phyloP scores from a whole-genome alignment of 78 protist genomes.

The Ministeria vibrans region DNA sequence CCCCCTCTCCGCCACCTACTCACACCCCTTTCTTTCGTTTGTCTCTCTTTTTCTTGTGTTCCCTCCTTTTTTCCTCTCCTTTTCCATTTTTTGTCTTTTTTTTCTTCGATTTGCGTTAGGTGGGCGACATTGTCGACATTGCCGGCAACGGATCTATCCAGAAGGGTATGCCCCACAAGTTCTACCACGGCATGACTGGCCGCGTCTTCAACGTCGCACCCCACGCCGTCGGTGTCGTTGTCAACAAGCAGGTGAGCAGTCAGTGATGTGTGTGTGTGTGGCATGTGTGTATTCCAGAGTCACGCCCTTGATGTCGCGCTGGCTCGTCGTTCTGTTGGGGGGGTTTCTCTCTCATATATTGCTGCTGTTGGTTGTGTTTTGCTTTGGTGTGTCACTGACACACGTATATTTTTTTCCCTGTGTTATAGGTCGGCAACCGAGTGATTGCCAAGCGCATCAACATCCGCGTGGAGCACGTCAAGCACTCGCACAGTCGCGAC shows the following conservation, averaged over 20 bases:
- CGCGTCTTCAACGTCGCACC: constrained; percentile 96
- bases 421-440: constrained; percentile 66
- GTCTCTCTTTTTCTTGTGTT: background rate
- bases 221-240: constrained; percentile 95
- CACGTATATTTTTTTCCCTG: background rate
- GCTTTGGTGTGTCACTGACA: too few relatives aligned
- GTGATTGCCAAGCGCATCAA: constrained; percentile 93
- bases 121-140: constrained; percentile 40
- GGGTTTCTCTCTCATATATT: too few relatives aligned
- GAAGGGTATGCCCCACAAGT: constrained; percentile 99
- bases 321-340: too few relatives aligned
- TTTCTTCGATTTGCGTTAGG: constrained; percentile 6
- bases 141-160: constrained; percentile 87
- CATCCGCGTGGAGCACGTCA: constrained; percentile 98
- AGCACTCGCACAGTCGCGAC: constrained; percentile 82
- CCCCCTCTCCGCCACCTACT: too few relatives aligned
- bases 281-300: too few relatives aligned
- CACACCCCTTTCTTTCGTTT: background rate
- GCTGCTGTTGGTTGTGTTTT: too few relatives aligned
- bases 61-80: background rate
- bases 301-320: too few relatives aligned
- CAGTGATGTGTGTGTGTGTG: too few relatives aligned
- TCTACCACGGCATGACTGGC: constrained; percentile 99
- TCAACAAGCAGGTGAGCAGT: constrained; percentile 96
- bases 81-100: constrained; percentile 9